phyloP scores from a whole-genome alignment of 108 stramenopile genomes.

The Stephanodiscus minutulus region DNA sequence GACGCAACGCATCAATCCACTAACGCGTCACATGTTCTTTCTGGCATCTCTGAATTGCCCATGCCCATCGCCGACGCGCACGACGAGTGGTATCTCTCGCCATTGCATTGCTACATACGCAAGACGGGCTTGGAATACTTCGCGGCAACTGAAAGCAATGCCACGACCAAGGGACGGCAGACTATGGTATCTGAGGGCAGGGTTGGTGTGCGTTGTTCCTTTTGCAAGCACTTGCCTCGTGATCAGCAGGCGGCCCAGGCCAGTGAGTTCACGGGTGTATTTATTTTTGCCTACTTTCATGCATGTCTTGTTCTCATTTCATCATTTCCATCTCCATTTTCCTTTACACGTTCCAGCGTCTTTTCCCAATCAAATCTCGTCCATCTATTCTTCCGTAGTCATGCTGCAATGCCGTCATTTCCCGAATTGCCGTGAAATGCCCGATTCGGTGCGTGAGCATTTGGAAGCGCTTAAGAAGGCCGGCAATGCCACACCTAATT shows the following conservation, averaged over 20 bases:
- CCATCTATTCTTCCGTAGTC: constrained; percentile 21
- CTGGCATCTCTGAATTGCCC: constrained; percentile 17
- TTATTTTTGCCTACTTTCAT: neutral
- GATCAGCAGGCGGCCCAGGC: constrained; percentile 25
- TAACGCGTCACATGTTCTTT: neutral
- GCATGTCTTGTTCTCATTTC: neutral
- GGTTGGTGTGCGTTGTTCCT: constrained; percentile 72
- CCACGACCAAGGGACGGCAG: constrained; percentile 28
- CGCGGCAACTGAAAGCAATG: constrained; percentile 31
- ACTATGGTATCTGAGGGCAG: constrained; percentile 23
- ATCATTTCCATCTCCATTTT: constrained; percentile 25
- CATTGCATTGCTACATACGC: constrained; percentile 72
- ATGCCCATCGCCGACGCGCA: constrained; percentile 25
- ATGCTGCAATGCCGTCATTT: constrained; percentile 55
- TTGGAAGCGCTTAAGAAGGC: constrained; percentile 31
- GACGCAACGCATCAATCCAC: neutral
- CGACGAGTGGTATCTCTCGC: constrained; percentile 67
- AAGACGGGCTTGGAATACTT: constrained; percentile 64
- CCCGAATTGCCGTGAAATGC: constrained; percentile 34
- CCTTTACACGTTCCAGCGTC: constrained; percentile 20
- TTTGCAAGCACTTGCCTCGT: constrained; percentile 43
- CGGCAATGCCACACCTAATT: constrained; percentile 6
- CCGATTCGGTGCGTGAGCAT: constrained; percentile 20
- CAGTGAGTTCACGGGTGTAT: constrained; percentile 2
- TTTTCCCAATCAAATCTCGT: constrained; percentile 20